A percentile compares a stretch with the other conserved stretches of the same genome.
Evolutionary conservation across 768 basidiomycete genomes (phyloP).

Genomic region (Postia placenta): DNA sequence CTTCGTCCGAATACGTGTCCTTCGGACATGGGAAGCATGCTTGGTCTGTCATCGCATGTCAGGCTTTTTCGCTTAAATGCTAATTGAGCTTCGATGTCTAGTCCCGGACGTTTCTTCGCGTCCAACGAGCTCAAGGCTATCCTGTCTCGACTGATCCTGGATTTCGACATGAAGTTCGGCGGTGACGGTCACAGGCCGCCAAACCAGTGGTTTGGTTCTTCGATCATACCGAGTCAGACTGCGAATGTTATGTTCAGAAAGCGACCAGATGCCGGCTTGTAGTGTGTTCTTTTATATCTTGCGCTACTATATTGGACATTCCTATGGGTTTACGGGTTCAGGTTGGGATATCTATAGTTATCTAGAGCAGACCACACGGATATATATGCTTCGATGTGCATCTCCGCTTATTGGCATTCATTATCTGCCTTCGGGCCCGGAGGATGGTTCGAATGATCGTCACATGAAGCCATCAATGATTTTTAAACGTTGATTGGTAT

Average conservation of each 20-base stretch:
- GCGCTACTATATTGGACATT: too few species aligned
- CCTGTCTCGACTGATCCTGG: slow-evolving; percentile 25
- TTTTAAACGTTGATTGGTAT: too few species aligned
- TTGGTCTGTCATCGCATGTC: slow-evolving; percentile 16
- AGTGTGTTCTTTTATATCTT: neutral
- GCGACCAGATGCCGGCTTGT: slow-evolving; percentile 1
- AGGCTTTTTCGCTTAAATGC: neutral
- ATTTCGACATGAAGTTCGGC: slow-evolving; percentile 23
- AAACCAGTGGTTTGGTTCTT: slow-evolving; percentile 12
- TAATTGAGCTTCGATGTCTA: slow-evolving; percentile 8
- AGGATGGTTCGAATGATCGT: too few species aligned
- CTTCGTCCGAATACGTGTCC: slow-evolving; percentile 18
- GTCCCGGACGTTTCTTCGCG: slow-evolving; percentile 32
- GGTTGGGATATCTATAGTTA: too few species aligned
- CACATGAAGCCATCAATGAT: too few species aligned
- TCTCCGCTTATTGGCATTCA: too few species aligned
- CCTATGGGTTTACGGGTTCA: too few species aligned
- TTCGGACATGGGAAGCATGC: slow-evolving; percentile 25
- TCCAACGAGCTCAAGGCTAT: slow-evolving; percentile 28
- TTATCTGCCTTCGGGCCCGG: too few species aligned
- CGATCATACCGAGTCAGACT: slow-evolving; percentile 12
- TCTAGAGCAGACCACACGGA: too few species aligned
- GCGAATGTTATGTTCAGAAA: slow-evolving; percentile 20
- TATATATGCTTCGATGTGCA: too few species aligned
- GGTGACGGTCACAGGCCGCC: slow-evolving; percentile 15